phyloP scores from a whole-genome alignment of 2,329 filamentous ascomycete genomes.

The Dothistroma pini region DNA sequence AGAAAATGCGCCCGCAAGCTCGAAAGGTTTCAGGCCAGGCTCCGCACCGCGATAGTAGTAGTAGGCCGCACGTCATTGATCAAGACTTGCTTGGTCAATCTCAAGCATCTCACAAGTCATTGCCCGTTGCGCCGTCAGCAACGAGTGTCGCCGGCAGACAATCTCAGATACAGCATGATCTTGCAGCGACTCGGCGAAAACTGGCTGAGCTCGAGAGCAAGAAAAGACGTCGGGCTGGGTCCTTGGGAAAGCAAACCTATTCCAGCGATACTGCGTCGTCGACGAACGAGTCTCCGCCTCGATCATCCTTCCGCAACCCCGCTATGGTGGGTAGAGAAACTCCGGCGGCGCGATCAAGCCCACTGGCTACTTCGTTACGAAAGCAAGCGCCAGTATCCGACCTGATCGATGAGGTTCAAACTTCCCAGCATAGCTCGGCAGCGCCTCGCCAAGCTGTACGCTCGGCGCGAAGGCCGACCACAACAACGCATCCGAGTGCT shows the following conservation, averaged over 20 bases:
- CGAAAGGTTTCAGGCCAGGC: no score
- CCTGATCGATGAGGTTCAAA: neutral
- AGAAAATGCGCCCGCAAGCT: neutral
- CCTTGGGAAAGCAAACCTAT: neutral
- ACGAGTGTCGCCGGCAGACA: neutral
- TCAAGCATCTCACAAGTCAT: no score
- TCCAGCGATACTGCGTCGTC: neutral
- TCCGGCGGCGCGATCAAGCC: neutral
- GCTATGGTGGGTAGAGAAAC: neutral
- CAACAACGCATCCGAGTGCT: neutral
- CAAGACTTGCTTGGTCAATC: no score
- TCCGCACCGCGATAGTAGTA: no score
- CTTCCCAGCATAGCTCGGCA: neutral
- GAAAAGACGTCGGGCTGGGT: neutral
- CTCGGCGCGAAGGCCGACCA: neutral
- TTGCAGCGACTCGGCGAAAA: neutral
- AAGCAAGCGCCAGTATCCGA: neutral
- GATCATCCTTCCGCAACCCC: neutral
- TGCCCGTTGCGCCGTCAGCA: no score
- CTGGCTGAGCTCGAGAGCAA: neutral
- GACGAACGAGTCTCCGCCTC: neutral
- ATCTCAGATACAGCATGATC: neutral
- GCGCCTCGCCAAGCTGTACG: neutral
- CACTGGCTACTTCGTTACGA: neutral
- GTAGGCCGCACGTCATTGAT: no score